Base-by-base conservation (phyloP, 345 rosid genomes). In the Cardamine occulta region DNA sequence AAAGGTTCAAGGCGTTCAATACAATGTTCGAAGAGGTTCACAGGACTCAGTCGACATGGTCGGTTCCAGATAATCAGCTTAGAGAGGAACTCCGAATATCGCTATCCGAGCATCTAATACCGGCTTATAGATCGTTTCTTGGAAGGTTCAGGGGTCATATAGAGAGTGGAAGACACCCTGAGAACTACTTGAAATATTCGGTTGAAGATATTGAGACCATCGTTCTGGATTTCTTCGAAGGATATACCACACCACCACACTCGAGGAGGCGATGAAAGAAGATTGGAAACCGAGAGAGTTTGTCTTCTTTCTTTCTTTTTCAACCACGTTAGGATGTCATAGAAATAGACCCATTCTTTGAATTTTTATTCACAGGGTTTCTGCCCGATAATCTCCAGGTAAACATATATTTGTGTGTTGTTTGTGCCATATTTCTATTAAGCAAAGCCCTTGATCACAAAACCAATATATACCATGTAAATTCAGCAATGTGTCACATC, bases 171-270 rank as follows among this genome's bases (percentile, higher is more conserved):
- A 94, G 61, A 84, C 98, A 94, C 79, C 97, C 98, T 0, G 98
- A 94, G 84, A 89, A 89, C 77, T 94, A 89, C 82, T 82, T 94
- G 73, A 94, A 91, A 83, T 94, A 88, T 59, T 81, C 96, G 0
- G 93, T 85, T 4, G 97, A 91, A 84, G 97, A 94, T 82, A 81
- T 94, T 66, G 98, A 94, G 84, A 82, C 63, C 19, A 89, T 88
- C 31, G 87, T 91, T 71, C 83, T 91, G 81, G 98, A 94, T 89
- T 89, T 94, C 88, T 94, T 94, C 15, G 98, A 94, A 80, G 98
- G 98, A 35, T 85, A 63, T 77, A 72, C 89, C 28, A 89, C 86
- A 28, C 84, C 97, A 55, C 96, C 86, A 80, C 90, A 87, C 78
- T 75, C 85, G 79, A 88, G 87, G 85, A 88, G 92, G 86, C 86